Evolutionary conservation across 805 yeast species (phyloP).

Genomic region (Torulaspora franciscae): DNA sequence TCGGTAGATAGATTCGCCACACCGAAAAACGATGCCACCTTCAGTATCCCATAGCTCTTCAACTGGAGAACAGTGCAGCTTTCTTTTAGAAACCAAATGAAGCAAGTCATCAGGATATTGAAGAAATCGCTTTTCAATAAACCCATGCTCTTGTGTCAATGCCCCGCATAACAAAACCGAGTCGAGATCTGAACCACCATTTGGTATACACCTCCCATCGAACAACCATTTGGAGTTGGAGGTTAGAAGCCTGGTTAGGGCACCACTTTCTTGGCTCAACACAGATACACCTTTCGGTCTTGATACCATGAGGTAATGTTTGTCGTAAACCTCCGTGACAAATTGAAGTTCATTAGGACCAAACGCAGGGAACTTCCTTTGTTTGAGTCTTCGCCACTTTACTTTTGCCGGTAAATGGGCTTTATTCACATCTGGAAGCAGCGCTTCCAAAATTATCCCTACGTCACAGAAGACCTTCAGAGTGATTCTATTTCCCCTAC

Average conservation of each 20-base stretch:
- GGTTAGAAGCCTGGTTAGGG: neutral
- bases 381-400: neutral
- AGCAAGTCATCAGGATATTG: neutral
- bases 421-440: neutral
- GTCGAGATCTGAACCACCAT: constrained; percentile 4
- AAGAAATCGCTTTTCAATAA: constrained; percentile 7
- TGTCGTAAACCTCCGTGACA: neutral
- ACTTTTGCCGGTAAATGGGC: neutral
- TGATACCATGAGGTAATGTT: constrained; percentile 1
- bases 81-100: neutral
- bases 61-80: constrained; percentile 4
- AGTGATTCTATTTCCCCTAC: neutral
- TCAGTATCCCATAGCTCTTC: constrained; percentile 8
- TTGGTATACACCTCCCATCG: constrained; percentile 5
- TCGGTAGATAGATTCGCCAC: constrained; percentile 5
- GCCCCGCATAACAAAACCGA: constrained; percentile 11
- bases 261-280: neutral
- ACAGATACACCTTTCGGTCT: neutral
- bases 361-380: neutral
- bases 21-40: constrained; percentile 9
- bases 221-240: constrained; percentile 4
- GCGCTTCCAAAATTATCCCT: neutral
- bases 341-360: neutral
- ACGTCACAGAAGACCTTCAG: neutral
- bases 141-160: constrained; percentile 6